A percentile compares a stretch with the other conserved stretches of the same genome.
Conservation (phyloP, 2,329 filamentous ascomycete genomes). For the Colletotrichum gigasporum region DNA sequence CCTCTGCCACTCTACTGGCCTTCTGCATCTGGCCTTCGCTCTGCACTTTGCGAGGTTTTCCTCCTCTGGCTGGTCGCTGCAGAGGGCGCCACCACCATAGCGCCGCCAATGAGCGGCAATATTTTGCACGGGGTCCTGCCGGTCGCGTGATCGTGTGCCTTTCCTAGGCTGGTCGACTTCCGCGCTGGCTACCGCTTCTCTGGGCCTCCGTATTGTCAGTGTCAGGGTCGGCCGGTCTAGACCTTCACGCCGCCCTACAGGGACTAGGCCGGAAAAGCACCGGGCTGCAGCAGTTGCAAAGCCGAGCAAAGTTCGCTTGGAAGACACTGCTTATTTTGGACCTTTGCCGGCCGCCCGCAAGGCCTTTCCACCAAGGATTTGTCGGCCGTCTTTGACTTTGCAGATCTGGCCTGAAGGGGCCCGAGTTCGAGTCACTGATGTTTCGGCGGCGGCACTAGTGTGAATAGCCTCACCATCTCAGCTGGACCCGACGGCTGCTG, state of each 20-base stretch:
- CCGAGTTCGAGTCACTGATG: not conserved
- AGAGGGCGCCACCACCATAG: not conserved
- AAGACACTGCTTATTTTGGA: conserved; percentile 2
- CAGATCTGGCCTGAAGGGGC: not conserved
- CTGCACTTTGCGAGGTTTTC: not conserved
- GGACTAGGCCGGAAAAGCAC: conserved; percentile 15
- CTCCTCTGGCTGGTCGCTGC: not conserved
- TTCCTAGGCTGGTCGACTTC: not conserved
- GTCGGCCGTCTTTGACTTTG: not conserved
- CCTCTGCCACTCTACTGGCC: too few relatives aligned
- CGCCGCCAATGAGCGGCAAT: not conserved
- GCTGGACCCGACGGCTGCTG: not conserved
- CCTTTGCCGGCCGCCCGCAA: not conserved
- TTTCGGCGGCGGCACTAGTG: conserved; percentile 12
- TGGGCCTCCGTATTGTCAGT: not conserved
- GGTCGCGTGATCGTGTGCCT: conserved; percentile 10
- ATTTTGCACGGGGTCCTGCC: not conserved
- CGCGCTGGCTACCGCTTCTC: not conserved
- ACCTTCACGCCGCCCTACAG: not conserved
- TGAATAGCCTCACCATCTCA: conserved; percentile 22
- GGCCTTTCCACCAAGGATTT: not conserved
- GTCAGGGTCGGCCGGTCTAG: conserved; percentile 9
- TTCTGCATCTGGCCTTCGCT: not conserved
- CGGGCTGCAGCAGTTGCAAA: conserved; percentile 3
- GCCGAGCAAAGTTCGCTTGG: not conserved